Evolutionary conservation across 1,284 basidiomycete species (phyloP), one percentile per base, ranked within the genome.

Genomic region (Wallemia ichthyophaga): DNA sequence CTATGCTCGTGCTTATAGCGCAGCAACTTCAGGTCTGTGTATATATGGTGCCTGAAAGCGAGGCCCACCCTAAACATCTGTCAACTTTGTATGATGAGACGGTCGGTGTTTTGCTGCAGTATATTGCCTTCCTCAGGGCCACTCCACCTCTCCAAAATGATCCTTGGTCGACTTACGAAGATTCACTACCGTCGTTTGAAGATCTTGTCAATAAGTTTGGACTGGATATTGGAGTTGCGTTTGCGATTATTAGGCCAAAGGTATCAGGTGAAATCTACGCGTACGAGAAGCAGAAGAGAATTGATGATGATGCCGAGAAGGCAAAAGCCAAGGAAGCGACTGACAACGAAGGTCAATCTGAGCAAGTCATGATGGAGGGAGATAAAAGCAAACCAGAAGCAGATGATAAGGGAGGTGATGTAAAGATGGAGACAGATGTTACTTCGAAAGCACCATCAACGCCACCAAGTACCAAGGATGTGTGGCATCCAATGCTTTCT

Each of bases 221-320:
- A 1, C 77, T 95, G 58, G 79, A 80, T 61, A 77, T 82, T 33
- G 78, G 83, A 11, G 80, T 89, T 61, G 85, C 85, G 60, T 92
- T 94, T 83, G 85, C 88, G 66, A 82, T 94, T 59, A 76, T 86
- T 56, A 79, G 91, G 9, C 86, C 88, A 2, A 80, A 83, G 61
- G 73, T 91, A 26, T 78, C 83, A 62, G 70, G 71, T 1, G 71
- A 74, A 28, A 72, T 87, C 58, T 69, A 48, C n/a, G 37, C 37
- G 5, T 48, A 48, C n/a, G 37, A 65, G 56, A 62, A 63, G 37
- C 37, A 48, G 32, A 37, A 54, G 33, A 13, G 53, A 9, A 24
- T 27, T 25, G n/a, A 59, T 23, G 23, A 58, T 28, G 31, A 33
- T 17, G 25, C 24, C 56, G 57, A 59, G 3, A 53, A 61, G 59